Conservation (phyloP, 805 yeast species). For the Jamesozyma lodderae region DNA sequence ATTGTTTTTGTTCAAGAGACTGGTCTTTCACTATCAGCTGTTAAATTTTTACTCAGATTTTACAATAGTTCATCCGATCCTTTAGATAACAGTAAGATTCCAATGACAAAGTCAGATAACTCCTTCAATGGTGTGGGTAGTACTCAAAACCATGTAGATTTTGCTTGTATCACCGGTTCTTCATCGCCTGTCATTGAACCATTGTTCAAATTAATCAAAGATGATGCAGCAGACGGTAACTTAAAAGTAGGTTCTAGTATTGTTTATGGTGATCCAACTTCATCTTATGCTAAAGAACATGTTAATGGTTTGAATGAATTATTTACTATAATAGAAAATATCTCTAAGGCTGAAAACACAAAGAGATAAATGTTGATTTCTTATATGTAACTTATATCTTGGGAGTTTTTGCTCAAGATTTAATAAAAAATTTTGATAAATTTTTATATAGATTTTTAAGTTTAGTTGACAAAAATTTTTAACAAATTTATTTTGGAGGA, state of each 20-base stretch:
- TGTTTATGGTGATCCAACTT: conserved; percentile 44
- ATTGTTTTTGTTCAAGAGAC: conserved; percentile 65
- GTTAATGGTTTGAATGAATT: conserved; percentile 65
- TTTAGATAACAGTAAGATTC: conserved; percentile 22
- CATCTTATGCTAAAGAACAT: conserved; percentile 53
- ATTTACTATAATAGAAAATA: conserved; percentile 38
- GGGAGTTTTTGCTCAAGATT: too few relatives aligned
- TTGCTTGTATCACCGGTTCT: conserved; percentile 55
- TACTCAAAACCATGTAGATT: conserved; percentile 28
- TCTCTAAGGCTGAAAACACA: conserved; percentile 2
- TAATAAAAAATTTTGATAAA: neutral
- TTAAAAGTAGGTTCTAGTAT: conserved; percentile 49
- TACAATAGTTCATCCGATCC: conserved; percentile 23
- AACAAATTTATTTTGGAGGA: too few relatives aligned
- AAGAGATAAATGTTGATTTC: neutral
- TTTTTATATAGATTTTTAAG: neutral
- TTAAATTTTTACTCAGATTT: conserved; percentile 41
- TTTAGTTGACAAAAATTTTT: too few relatives aligned
- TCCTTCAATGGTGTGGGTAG: conserved; percentile 6
- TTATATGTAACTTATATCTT: neutral
- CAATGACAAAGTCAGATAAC: conserved; percentile 16
- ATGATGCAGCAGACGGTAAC: conserved; percentile 29
- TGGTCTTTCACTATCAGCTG: conserved; percentile 47
- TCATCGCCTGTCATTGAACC: conserved; percentile 64
- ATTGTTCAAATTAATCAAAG: conserved; percentile 45